Percentiles rank a stretch among this genome's conserved stretches.
phyloP scores from a whole-genome alignment of 2,329 filamentous ascomycete genomes.

The Colletotrichum sp. region DNA sequence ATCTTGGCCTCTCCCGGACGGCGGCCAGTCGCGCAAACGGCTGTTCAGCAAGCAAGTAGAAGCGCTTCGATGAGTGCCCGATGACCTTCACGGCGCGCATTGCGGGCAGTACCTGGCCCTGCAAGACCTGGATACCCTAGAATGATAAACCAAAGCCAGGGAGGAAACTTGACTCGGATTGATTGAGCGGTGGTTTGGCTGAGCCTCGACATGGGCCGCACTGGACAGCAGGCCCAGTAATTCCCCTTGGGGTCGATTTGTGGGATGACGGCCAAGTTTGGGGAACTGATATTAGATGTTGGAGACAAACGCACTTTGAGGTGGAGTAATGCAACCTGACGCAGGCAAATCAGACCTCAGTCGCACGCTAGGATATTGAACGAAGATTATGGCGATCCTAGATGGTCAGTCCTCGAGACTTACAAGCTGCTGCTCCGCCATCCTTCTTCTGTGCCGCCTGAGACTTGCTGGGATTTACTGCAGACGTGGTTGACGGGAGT shows the following conservation, averaged over 20 bases:
- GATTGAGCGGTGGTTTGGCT: neutral
- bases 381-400: neutral
- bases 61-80: neutral
- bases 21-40: neutral
- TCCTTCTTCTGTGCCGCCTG: neutral
- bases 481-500: neutral
- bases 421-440: neutral
- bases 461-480: neutral
- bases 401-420: neutral
- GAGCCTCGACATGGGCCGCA: neutral
- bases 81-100: neutral
- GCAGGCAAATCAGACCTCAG: neutral
- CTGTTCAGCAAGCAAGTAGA: neutral
- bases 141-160: neutral
- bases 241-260: constrained; percentile 16
- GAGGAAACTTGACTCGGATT: neutral
- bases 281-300: neutral
- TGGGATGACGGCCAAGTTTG: constrained; percentile 5
- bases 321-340: neutral
- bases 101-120: neutral
- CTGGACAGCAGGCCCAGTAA: neutral
- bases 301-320: neutral
- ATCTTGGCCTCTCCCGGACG: neutral
- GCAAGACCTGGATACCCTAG: neutral
- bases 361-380: neutral